phyloP scores from a whole-genome alignment of 768 basidiomycete genomes.

The Coprinopsis strossmayeri region DNA sequence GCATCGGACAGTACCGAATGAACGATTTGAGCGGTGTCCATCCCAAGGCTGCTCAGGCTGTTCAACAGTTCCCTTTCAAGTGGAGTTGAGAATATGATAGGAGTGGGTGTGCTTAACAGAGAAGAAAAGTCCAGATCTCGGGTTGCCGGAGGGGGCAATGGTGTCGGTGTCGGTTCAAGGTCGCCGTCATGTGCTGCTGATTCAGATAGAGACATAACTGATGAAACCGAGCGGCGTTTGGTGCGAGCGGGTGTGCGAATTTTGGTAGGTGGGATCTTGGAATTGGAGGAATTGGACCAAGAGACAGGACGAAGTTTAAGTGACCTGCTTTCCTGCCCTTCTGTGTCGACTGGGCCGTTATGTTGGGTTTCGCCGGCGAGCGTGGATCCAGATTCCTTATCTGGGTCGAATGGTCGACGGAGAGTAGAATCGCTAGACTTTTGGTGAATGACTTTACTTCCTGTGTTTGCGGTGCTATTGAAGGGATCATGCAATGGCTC shows the following conservation, averaged over 20 bases:
- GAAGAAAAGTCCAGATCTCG: slow-evolving; percentile 56
- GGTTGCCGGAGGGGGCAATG: slow-evolving; percentile 29
- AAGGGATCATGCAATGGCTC: too few species aligned
- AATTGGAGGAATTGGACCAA: slow-evolving; percentile 22
- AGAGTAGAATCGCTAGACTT: slow-evolving; percentile 57
- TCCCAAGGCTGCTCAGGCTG: slow-evolving; percentile 64
- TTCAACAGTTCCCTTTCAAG: slow-evolving; percentile 79
- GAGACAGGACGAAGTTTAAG: slow-evolving; percentile 19
- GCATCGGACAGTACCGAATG: slow-evolving; percentile 90
- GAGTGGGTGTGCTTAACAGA: slow-evolving; percentile 56
- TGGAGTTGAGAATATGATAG: slow-evolving; percentile 83
- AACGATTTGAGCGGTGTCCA: slow-evolving; percentile 93
- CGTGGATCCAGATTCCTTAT: too few species aligned
- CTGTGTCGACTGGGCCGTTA: too few species aligned
- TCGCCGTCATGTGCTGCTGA: slow-evolving; percentile 29
- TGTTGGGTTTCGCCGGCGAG: too few species aligned
- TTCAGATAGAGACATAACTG: slow-evolving; percentile 56
- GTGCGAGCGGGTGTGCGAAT: slow-evolving; percentile 90
- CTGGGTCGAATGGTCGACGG: slow-evolving; percentile 32
- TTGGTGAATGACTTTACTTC: slow-evolving; percentile 30
- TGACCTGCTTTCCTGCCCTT: slow-evolving; percentile 14
- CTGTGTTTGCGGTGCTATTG: slow-evolving; percentile 21
- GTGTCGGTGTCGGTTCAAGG: slow-evolving; percentile 35
- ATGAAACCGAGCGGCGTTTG: slow-evolving; percentile 92
- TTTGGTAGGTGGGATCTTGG: slow-evolving; percentile 54